Percentiles rank a stretch among this genome's conserved stretches.
Evolutionary conservation across 23 red algal species (phyloP).

Genomic region (Gracilaria domingensis): DNA sequence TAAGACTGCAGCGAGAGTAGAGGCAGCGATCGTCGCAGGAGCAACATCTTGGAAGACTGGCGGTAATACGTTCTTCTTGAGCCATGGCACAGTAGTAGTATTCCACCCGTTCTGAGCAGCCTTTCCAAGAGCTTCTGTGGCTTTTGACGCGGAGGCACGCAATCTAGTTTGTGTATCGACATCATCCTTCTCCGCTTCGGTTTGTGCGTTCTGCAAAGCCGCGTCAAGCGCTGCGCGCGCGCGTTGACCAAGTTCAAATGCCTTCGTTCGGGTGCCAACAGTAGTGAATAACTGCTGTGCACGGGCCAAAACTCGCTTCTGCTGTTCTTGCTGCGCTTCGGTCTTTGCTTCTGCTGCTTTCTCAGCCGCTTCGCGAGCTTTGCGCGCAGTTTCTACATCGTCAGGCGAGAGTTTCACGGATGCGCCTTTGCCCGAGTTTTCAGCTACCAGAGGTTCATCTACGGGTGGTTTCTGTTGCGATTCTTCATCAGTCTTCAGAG

Average conservation of each 20-base stretch:
- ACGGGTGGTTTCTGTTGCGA: background rate
- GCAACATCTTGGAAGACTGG: constrained; percentile 4
- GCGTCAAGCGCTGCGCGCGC: constrained; percentile 15
- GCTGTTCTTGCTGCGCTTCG: background rate
- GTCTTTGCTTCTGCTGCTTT: background rate
- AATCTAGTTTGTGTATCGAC: constrained; percentile 19
- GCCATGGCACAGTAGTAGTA: constrained; percentile 15
- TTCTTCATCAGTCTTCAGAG: background rate
- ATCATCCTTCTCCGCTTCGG: constrained; percentile 36
- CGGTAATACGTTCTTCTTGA: constrained; percentile 33
- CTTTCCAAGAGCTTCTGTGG: constrained; percentile 8
- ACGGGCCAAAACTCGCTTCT: constrained; percentile 26
- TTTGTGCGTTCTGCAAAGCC: constrained; percentile 7
- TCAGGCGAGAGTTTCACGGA: constrained; percentile 11
- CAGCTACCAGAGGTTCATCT: background rate
- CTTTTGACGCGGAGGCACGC: constrained; percentile 40
- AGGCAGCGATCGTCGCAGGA: background rate
- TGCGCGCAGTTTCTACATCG: constrained; percentile 18
- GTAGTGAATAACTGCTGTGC: constrained; percentile 29
- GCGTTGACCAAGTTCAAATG: constrained; percentile 47
- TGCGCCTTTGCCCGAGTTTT: background rate
- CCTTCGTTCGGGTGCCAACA: constrained; percentile 19
- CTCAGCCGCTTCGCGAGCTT: constrained; percentile 33
- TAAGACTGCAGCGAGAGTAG: constrained; percentile 1
- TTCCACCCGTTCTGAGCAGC: constrained; percentile 31